Evolutionary conservation across 116 monocot genomes (phyloP).

Genomic region (Thalassia testudinum): DNA sequence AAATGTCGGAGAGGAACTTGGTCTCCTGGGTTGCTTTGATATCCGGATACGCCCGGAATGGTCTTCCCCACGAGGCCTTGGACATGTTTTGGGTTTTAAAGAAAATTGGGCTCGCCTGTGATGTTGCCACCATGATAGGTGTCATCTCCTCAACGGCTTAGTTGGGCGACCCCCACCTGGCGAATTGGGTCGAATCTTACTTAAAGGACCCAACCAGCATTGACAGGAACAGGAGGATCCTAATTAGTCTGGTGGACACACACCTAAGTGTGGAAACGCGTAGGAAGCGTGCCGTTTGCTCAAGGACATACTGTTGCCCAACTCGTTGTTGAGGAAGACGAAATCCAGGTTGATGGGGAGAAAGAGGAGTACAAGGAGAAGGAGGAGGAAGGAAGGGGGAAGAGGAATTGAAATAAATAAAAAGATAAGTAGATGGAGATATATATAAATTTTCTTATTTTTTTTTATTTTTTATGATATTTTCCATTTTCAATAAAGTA

Average conservation of each 20-base stretch:
- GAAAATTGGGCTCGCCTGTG: constrained; percentile 15
- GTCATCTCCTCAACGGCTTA: constrained; percentile 42
- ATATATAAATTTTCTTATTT: too few relatives aligned
- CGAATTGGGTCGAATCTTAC: constrained; percentile 28
- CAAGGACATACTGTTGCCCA: constrained; percentile 32
- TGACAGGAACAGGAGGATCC: constrained; percentile 48
- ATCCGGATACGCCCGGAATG: constrained; percentile 35
- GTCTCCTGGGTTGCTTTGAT: constrained; percentile 61
- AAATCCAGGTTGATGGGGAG: too few relatives aligned
- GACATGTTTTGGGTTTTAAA: constrained; percentile 37
- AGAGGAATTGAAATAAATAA: too few relatives aligned
- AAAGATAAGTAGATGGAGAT: too few relatives aligned
- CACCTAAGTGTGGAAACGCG: constrained; percentile 63
- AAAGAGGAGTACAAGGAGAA: too few relatives aligned
- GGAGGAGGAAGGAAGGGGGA: too few relatives aligned
- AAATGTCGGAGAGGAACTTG: constrained; percentile 62
- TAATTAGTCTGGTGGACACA: constrained; percentile 64
- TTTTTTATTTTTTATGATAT: too few relatives aligned
- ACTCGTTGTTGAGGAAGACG: too few relatives aligned
- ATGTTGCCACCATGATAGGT: constrained; percentile 38
- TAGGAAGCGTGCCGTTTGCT: constrained; percentile 32
- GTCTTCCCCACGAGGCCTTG: constrained; percentile 30
- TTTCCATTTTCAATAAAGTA: too few relatives aligned
- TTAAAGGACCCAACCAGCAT: constrained; percentile 30
- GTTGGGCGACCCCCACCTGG: constrained; percentile 28